Percentiles rank a stretch among this genome's conserved stretches.
Evolutionary conservation across 2,329 filamentous ascomycete species (phyloP).

Genomic region (Dryadomyces quercivorus): DNA sequence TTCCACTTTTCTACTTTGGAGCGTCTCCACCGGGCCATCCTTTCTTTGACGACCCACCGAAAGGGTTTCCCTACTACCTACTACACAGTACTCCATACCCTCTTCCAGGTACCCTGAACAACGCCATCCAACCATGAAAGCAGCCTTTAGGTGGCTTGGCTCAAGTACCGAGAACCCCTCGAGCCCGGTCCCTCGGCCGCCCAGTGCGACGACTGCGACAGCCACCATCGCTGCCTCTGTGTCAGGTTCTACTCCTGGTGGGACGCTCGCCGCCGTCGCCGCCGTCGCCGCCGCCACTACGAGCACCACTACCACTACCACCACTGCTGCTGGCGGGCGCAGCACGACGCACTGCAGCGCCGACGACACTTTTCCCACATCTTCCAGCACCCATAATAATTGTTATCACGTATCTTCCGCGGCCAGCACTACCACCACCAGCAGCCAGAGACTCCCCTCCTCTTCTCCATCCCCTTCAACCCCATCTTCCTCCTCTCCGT

Average conservation of each 20-base stretch:
- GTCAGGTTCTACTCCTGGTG: background rate
- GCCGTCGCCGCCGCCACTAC: background rate
- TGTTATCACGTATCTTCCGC: constrained; percentile 24
- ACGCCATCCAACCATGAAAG: constrained; percentile 3
- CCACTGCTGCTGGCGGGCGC: background rate
- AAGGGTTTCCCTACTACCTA: background rate
- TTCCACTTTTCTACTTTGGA: background rate
- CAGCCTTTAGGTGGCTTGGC: constrained; percentile 7
- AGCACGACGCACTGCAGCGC: background rate
- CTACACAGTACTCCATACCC: too few species aligned
- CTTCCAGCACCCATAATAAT: constrained; percentile 18
- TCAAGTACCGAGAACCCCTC: constrained; percentile 11
- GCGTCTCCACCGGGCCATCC: background rate
- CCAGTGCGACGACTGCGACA: background rate
- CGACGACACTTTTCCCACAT: background rate
- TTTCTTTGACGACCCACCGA: background rate
- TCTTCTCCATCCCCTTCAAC: constrained; percentile 4
- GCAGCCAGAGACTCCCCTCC: constrained; percentile 4
- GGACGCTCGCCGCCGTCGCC: background rate
- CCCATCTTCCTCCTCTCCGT: constrained; percentile 7
- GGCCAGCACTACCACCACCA: background rate
- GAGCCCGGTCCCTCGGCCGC: constrained; percentile 4
- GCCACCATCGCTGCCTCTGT: background rate
- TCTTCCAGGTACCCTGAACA: background rate
- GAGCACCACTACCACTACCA: background rate